Conservation (phyloP, 2,329 filamentous ascomycete genomes). For the Botrytis porri region DNA sequence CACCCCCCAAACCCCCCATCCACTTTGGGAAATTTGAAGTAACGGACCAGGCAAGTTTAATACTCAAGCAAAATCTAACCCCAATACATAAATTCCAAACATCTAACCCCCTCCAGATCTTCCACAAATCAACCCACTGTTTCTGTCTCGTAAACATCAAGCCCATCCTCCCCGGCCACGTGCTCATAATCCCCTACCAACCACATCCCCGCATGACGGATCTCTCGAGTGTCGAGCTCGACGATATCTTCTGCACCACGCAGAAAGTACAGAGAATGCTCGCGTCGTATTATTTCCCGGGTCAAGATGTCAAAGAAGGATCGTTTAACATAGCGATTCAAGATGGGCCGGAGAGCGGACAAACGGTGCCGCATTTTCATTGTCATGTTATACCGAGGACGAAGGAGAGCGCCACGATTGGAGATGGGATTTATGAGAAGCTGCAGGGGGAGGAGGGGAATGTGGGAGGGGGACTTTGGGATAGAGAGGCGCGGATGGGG, state of each 20-base stretch:
- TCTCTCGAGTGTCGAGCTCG: slow-evolving; percentile 38
- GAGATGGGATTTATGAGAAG: slow-evolving; percentile 76
- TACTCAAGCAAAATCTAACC: neutral
- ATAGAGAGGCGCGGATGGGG: slow-evolving; percentile 56
- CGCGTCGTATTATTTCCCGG: slow-evolving; percentile 55
- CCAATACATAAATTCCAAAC: neutral
- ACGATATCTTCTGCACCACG: slow-evolving; percentile 83
- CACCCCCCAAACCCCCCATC: slow-evolving; percentile 43
- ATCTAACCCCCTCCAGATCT: slow-evolving; percentile 59
- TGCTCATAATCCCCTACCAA: slow-evolving; percentile 78
- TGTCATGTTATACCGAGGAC: slow-evolving; percentile 82
- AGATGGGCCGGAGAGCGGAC: slow-evolving; percentile 84
- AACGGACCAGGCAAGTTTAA: slow-evolving; percentile 61
- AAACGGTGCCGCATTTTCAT: slow-evolving; percentile 92
- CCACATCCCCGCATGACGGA: slow-evolving; percentile 62
- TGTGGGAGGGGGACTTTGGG: slow-evolving; percentile 67
- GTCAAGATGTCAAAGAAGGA: slow-evolving; percentile 57
- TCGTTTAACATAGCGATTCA: slow-evolving; percentile 95
- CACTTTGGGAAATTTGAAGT: slow-evolving; percentile 76
- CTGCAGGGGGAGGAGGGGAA: slow-evolving; percentile 85
- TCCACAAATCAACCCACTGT: slow-evolving; percentile 73
- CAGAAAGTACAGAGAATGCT: slow-evolving; percentile 79
- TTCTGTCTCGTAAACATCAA: slow-evolving; percentile 95
- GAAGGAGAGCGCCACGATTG: slow-evolving; percentile 49
- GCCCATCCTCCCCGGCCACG: slow-evolving; percentile 87